Evolutionary conservation across 768 basidiomycete genomes (phyloP), one percentile per base, ranked within the genome.

Genomic region (Podaxis mareebaensis): DNA sequence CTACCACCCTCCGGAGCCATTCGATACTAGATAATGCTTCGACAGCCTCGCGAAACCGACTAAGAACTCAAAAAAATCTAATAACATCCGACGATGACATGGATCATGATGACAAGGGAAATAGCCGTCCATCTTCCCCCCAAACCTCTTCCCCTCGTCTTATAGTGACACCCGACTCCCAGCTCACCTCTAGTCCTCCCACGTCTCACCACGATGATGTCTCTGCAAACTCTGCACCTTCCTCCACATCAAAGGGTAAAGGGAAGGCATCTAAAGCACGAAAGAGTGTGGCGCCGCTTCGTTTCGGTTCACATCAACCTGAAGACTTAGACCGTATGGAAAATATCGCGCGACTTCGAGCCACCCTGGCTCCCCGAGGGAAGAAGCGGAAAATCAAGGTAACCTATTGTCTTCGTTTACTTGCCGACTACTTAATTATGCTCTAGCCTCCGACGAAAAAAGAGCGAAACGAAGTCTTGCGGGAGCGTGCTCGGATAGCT

Each of bases 381-480:
- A 54, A 49, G 57, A 64, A 63, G 42, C 20, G 46, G 42, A 69
- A 63, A 63, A 68, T 62, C 53, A 62, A 62, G 53, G 61, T 62
- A 55, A 48, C n/a, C 22, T 7, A 11, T 36, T 33, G 13, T 6
- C 20, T 24, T 24, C 13, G 3, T 46, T 26, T 30, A 36, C 46
- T 8, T 39, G 2, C 42, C 36, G 7, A 38, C 40, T 36, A 28
- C 56, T 56, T 38, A 61, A 53, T 44, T 17, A 60, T 66, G 42
- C 26, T 53, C 13, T 60, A 86, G 86, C 79, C 80, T 46, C 85
- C 82, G 3, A 84, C 85, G 17, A 87, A 85, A 70, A 87, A 85
- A 66, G 86, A 87, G 56, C 66, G 75, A 20, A 66, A 67, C 40
- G 87, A 88, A 55, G 83, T 80, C 28, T 71, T 68, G 2, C 77